Conservation (phyloP, 1,284 basidiomycete species). For the Apiotrichum domesticum region DNA sequence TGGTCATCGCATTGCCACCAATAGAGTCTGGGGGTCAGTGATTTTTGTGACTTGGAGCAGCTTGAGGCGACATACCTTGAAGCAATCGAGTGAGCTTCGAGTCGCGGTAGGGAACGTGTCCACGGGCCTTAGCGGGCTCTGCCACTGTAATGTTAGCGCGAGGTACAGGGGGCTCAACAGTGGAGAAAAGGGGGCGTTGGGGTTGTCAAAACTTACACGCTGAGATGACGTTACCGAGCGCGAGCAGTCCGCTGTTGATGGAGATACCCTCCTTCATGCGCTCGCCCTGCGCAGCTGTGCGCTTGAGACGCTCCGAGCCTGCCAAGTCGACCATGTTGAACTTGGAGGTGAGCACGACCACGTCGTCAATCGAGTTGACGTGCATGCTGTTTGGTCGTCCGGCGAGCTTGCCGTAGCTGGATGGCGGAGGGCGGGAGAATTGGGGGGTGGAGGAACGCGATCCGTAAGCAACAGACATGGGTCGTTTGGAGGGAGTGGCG, state of each 20-base stretch:
- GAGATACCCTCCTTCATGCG: slow-evolving; percentile 95
- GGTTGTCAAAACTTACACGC: slow-evolving; percentile 47
- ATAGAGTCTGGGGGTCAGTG: slow-evolving; percentile 61
- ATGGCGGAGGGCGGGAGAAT: slow-evolving; percentile 14
- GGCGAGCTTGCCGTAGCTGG: slow-evolving; percentile 13
- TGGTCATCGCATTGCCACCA: slow-evolving; percentile 95
- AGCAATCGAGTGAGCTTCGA: slow-evolving; percentile 88
- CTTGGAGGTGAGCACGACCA: slow-evolving; percentile 86
- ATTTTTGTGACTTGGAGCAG: no score
- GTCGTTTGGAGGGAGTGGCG: slow-evolving; percentile 18
- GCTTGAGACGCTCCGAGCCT: slow-evolving; percentile 91
- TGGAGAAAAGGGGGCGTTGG: background rate
- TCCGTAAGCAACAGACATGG: slow-evolving; percentile 11
- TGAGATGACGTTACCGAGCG: slow-evolving; percentile 96
- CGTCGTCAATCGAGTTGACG: slow-evolving; percentile 55
- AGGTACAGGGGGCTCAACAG: background rate
- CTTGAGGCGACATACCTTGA: slow-evolving; percentile 51
- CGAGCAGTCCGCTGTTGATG: slow-evolving; percentile 93
- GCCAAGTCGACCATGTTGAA: slow-evolving; percentile 99
- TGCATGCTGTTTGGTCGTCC: slow-evolving; percentile 62
- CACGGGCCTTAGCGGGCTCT: slow-evolving; percentile 64
- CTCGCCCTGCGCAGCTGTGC: slow-evolving; percentile 86
- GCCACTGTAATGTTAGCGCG: slow-evolving; percentile 54
- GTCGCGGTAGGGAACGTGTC: slow-evolving; percentile 91
- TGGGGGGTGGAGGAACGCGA: slow-evolving; percentile 19